Conservation (phyloP, 2,329 filamentous ascomycete species). For the Fusarium pseudograminearum region DNA sequence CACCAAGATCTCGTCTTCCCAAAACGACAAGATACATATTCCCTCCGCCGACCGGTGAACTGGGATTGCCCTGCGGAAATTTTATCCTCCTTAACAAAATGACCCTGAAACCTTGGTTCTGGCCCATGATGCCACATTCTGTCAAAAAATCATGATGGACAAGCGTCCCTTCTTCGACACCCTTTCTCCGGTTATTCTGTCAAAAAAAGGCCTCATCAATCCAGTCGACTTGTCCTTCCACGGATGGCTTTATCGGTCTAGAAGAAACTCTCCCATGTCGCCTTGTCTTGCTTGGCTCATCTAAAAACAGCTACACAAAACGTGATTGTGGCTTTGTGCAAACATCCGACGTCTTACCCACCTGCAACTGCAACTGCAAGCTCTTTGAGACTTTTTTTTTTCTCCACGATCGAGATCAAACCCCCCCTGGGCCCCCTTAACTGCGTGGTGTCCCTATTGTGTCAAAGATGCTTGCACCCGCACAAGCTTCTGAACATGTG, state of each 20-base stretch:
- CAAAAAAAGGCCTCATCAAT: conserved; percentile 2
- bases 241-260: background rate
- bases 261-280: background rate
- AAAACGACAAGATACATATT: conserved; percentile 13
- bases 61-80: conserved; percentile 14
- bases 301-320: conserved; percentile 22
- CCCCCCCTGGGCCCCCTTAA: conserved; percentile 12
- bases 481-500: conserved; percentile 45
- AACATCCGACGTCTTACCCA: conserved; percentile 17
- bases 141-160: background rate
- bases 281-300: background rate
- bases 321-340: conserved; percentile 30
- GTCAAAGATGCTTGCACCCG: conserved; percentile 40
- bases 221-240: background rate
- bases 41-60: conserved; percentile 17
- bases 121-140: conserved; percentile 21
- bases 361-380: conserved; percentile 18
- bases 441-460: conserved; percentile 9
- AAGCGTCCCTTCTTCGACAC: conserved; percentile 21
- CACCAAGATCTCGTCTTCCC: conserved; percentile 30
- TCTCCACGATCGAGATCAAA: conserved; percentile 42
- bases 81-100: conserved; percentile 8
- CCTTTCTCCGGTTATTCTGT: conserved; percentile 11
- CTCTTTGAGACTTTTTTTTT: conserved; percentile 32
- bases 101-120: conserved; percentile 5